These are phyloP conservation scores for Quercus mongolica DNA, from an alignment of 306 rosid species.

Conservation along the genomic window DNA sequence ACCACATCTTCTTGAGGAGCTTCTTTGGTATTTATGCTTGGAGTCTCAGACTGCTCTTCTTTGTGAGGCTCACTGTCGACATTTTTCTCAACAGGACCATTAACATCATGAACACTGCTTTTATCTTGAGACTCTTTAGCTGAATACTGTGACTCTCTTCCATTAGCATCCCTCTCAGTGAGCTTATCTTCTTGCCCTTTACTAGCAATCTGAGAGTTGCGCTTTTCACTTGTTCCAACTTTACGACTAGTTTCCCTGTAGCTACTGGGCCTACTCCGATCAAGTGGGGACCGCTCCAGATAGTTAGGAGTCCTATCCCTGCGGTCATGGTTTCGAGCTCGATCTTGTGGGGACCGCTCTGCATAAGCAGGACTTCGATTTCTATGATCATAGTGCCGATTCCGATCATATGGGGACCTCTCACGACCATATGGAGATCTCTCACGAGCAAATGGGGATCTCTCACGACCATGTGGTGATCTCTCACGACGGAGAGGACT, in stretches of 20 bases:
- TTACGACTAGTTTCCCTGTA: conserved; percentile 47
- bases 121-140: conserved; percentile 56
- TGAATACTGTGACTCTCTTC: conserved; percentile 34
- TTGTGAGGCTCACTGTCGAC: conserved; percentile 33
- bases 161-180: conserved; percentile 47
- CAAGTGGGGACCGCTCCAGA: conserved; percentile 63
- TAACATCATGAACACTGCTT: conserved; percentile 31
- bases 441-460: conserved; percentile 62
- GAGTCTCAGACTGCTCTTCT: conserved; percentile 58
- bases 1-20: conserved; percentile 38
- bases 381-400: conserved; percentile 68
- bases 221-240: conserved; percentile 52
- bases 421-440: conserved; percentile 57
- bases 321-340: conserved; percentile 44
- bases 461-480: conserved; percentile 53
- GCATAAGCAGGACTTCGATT: conserved; percentile 51
- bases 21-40: conserved; percentile 46
- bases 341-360: conserved; percentile 67
- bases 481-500: conserved; percentile 51
- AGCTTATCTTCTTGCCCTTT: conserved; percentile 62
- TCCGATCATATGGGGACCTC: conserved; percentile 63
- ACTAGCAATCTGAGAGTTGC: conserved; percentile 33
- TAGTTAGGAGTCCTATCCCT: conserved; percentile 62
- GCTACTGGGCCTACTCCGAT: conserved; percentile 37
- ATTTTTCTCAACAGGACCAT: conserved; percentile 44